Evolutionary conservation across 2,329 filamentous ascomycete species (phyloP).

Genomic region (Exophiala oligosperma): DNA sequence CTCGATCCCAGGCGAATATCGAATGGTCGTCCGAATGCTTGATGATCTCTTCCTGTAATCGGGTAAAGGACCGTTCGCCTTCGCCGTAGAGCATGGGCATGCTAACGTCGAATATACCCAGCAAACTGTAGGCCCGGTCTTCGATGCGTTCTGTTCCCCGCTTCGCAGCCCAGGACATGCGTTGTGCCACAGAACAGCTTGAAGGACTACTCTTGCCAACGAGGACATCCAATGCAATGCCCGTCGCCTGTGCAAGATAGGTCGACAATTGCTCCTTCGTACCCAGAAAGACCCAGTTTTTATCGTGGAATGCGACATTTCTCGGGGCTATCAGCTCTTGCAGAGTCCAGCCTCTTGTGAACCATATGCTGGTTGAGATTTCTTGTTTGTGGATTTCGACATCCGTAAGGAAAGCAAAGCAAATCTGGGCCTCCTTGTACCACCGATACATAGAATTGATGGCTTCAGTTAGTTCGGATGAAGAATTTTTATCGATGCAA

Average conservation of each 20-base stretch:
- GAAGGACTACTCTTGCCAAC: slow-evolving; percentile 4
- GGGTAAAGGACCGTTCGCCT: slow-evolving; percentile 28
- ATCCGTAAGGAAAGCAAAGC: slow-evolving; percentile 35
- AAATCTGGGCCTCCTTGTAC: slow-evolving; percentile 37
- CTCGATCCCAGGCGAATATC: slow-evolving; percentile 28
- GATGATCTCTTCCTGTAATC: slow-evolving; percentile 31
- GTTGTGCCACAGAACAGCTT: slow-evolving; percentile 22
- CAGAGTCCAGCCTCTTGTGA: slow-evolving; percentile 32
- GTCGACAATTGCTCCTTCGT: slow-evolving; percentile 20
- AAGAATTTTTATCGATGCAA: slow-evolving; percentile 41
- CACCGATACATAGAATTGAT: slow-evolving; percentile 35
- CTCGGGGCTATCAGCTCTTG: slow-evolving; percentile 33
- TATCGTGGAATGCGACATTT: slow-evolving; percentile 27
- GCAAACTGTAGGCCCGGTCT: slow-evolving; percentile 30
- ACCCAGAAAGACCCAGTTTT: slow-evolving; percentile 18
- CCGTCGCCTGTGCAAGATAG: slow-evolving; percentile 32
- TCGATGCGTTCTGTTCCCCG: slow-evolving; percentile 27
- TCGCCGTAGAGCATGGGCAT: slow-evolving; percentile 32
- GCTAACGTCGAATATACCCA: slow-evolving; percentile 30
- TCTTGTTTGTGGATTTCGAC: slow-evolving; percentile 31
- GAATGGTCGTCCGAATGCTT: slow-evolving; percentile 23
- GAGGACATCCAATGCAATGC: slow-evolving; percentile 32
- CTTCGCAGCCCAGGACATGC: slow-evolving; percentile 30
- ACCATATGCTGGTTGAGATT: slow-evolving; percentile 31
- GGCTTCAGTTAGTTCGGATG: slow-evolving; percentile 38